These are phyloP conservation scores for Amborella trichopoda DNA, from an alignment of 164 flowering plant species.

Conservation along the genomic window DNA sequence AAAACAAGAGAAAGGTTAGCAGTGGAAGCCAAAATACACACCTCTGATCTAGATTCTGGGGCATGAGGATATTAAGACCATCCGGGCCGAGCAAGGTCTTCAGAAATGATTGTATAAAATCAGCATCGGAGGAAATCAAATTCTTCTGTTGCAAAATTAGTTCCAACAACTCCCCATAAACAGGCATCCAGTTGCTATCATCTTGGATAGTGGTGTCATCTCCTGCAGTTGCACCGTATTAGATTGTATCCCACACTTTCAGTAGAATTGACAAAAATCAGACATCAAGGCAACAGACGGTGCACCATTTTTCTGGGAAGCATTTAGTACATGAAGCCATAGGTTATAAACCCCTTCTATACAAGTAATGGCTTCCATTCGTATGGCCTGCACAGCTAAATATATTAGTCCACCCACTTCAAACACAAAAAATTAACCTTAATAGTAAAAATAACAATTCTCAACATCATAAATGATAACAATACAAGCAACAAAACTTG, in stretches of 20 bases:
- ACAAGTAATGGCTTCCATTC: conserved; percentile 58
- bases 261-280: neutral
- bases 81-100: conserved; percentile 44
- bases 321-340: conserved; percentile 19
- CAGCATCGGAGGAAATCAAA: conserved; percentile 55
- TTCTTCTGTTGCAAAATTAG: conserved; percentile 56
- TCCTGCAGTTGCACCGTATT: conserved; percentile 24
- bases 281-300: neutral
- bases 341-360: conserved; percentile 40
- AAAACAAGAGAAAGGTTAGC: too few species aligned
- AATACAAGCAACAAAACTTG: too few species aligned
- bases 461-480: too few species aligned
- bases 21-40: conserved; percentile 9
- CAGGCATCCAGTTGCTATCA: conserved; percentile 19
- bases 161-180: conserved; percentile 43
- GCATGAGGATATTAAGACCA: conserved; percentile 34
- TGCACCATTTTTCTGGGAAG: conserved; percentile 45
- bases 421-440: too few species aligned
- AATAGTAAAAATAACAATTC: too few species aligned
- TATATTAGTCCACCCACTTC: too few species aligned
- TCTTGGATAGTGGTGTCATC: conserved; percentile 9
- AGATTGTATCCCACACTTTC: conserved; percentile 6
- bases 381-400: conserved; percentile 32
- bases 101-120: conserved; percentile 47
- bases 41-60: conserved; percentile 46